These are phyloP conservation scores for Rutstroemia sp. DNA, from an alignment of 2,329 filamentous ascomycete species.

Conservation along the genomic window DNA sequence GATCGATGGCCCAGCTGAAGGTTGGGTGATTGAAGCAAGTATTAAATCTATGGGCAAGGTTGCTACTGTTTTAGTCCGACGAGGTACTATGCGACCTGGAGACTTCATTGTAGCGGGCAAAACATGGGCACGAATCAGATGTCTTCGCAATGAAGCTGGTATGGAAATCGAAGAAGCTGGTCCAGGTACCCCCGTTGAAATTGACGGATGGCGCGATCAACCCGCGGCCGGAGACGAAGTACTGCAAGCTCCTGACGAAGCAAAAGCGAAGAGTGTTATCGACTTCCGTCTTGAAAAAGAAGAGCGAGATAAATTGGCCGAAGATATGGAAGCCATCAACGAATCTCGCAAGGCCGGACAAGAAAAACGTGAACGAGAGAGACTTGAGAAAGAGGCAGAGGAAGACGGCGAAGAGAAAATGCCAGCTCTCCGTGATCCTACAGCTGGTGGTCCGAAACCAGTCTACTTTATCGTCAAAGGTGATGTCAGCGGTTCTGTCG, in stretches of 20 bases:
- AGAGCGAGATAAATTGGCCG: slow-evolving; percentile 57
- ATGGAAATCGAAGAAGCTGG: slow-evolving; percentile 62
- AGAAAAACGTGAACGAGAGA: slow-evolving; percentile 55
- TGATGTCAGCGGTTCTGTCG: slow-evolving; percentile 88
- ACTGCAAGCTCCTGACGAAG: slow-evolving; percentile 73
- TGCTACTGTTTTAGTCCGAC: slow-evolving; percentile 81
- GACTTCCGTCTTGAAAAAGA: slow-evolving; percentile 66
- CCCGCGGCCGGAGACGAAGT: slow-evolving; percentile 83
- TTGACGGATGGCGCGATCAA: slow-evolving; percentile 89
- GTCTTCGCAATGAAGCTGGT: slow-evolving; percentile 79
- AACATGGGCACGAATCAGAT: slow-evolving; percentile 81
- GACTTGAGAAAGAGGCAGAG: slow-evolving; percentile 40
- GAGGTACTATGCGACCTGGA: slow-evolving; percentile 75
- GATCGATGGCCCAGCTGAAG: slow-evolving; percentile 68
- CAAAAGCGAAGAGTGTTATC: slow-evolving; percentile 69
- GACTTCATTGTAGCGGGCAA: slow-evolving; percentile 82
- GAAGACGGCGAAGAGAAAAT: slow-evolving; percentile 32
- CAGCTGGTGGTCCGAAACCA: slow-evolving; percentile 38
- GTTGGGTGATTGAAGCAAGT: slow-evolving; percentile 88
- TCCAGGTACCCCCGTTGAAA: slow-evolving; percentile 84
- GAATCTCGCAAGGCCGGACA: slow-evolving; percentile 49
- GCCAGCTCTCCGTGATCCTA: slow-evolving; percentile 18
- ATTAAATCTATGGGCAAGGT: slow-evolving; percentile 79
- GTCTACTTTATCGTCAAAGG: slow-evolving; percentile 85
- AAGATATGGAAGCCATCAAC: slow-evolving; percentile 72